Conservation (phyloP, 2,329 filamentous ascomycete genomes). For the Metarhizium album region DNA sequence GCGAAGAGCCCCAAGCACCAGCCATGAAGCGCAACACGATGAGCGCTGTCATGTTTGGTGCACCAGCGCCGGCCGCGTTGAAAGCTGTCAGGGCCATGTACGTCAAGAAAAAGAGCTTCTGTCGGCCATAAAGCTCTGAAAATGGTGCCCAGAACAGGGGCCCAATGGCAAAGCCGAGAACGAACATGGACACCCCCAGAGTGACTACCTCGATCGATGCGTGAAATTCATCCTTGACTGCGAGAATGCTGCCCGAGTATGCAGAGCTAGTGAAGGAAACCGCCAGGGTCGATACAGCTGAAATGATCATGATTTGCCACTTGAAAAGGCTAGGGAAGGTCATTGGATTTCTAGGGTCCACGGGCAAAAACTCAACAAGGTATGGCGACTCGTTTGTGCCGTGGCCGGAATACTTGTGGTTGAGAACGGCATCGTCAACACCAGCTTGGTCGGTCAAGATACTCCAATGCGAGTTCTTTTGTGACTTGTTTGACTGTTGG, state of each 20-base stretch:
- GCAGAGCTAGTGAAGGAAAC: conserved; percentile 62
- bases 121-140: conserved; percentile 51
- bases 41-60: conserved; percentile 46
- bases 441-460: conserved; percentile 47
- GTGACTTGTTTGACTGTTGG: conserved; percentile 16
- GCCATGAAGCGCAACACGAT: conserved; percentile 61
- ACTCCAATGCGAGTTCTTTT: conserved; percentile 34
- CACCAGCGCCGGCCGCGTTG: conserved; percentile 47
- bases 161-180: conserved; percentile 50
- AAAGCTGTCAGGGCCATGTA: conserved; percentile 50
- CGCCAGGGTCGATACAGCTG: conserved; percentile 56
- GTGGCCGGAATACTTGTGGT: conserved; percentile 44
- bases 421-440: conserved; percentile 44
- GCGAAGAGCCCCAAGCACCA: conserved; percentile 50
- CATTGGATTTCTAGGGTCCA: conserved; percentile 59
- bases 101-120: conserved; percentile 48
- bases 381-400: conserved; percentile 60
- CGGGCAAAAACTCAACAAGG: conserved; percentile 54
- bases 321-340: conserved; percentile 45
- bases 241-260: conserved; percentile 45
- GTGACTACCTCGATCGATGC: conserved; percentile 42
- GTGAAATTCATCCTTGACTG: conserved; percentile 45
- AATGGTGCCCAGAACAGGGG: conserved; percentile 57
- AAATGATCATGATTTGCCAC: conserved; percentile 53
- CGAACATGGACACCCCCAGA: conserved; percentile 53